A percentile compares a stretch with the other conserved stretches of the same genome.
phyloP scores from a whole-genome alignment of 1,139 yeast genomes.

The Sugiyamaella neomexicana region DNA sequence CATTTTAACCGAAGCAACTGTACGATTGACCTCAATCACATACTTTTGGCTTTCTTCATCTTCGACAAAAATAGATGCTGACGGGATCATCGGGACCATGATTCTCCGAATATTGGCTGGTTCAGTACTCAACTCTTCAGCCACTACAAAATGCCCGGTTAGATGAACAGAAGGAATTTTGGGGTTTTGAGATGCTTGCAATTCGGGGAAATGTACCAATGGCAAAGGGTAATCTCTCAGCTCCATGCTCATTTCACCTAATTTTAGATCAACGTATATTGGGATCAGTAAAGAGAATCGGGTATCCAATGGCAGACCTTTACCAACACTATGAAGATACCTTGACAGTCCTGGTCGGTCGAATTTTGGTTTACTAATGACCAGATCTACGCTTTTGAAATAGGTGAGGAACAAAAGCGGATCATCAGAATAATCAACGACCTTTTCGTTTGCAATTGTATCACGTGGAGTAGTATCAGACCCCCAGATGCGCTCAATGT shows the following conservation, averaged over 20 bases:
- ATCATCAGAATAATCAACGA: conserved; percentile 57
- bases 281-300: conserved; percentile 72
- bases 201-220: conserved; percentile 44
- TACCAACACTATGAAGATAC: conserved; percentile 71
- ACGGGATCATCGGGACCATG: conserved; percentile 61
- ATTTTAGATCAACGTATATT: conserved; percentile 48
- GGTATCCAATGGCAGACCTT: conserved; percentile 75
- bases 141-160: conserved; percentile 55
- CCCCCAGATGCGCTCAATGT: conserved; percentile 56
- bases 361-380: conserved; percentile 56
- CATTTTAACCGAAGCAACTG: conserved; percentile 74
- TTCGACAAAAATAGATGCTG: conserved; percentile 35
- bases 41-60: conserved; percentile 48
- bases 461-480: conserved; percentile 45
- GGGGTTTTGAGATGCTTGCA: conserved; percentile 42
- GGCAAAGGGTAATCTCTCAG: conserved; percentile 73
- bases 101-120: conserved; percentile 57
- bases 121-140: conserved; percentile 51
- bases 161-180: conserved; percentile 40
- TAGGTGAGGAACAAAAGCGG: conserved; percentile 67
- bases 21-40: conserved; percentile 67
- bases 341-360: conserved; percentile 54
- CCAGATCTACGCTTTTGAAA: conserved; percentile 58
- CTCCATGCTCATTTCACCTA: conserved; percentile 56
- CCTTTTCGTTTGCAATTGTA: conserved; percentile 50